phyloP scores from a whole-genome alignment of 768 basidiomycete species.

The Psilocybe azurescens region DNA sequence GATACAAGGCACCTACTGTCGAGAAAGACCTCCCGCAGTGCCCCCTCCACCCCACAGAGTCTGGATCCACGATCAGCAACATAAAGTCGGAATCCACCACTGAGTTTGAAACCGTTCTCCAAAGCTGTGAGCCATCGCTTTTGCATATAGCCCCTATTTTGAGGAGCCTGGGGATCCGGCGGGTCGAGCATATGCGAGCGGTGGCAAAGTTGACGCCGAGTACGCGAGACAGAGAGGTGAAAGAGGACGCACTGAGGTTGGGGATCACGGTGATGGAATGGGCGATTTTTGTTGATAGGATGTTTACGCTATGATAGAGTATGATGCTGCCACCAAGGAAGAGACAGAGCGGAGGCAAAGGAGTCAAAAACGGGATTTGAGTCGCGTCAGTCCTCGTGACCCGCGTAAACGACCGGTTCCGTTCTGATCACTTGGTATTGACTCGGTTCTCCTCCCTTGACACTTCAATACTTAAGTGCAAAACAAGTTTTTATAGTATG shows the following conservation, averaged over 20 bases:
- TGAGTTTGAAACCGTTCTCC: conserved; percentile 58
- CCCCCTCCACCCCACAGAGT: conserved; percentile 43
- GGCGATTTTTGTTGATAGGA: conserved; percentile 75
- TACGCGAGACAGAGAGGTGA: conserved; percentile 72
- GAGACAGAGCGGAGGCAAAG: neutral
- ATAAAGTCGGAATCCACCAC: conserved; percentile 40
- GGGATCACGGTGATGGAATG: conserved; percentile 79
- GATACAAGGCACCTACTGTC: conserved; percentile 27
- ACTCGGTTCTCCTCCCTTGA: neutral
- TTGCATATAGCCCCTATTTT: conserved; percentile 65
- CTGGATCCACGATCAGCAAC: conserved; percentile 48
- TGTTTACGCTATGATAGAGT: conserved; percentile 37
- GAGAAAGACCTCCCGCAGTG: conserved; percentile 32
- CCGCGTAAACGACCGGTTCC: neutral
- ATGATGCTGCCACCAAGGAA: neutral
- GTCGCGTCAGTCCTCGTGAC: neutral
- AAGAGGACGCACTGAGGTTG: conserved; percentile 68
- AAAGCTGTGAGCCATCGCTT: conserved; percentile 69
- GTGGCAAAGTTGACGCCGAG: conserved; percentile 65
- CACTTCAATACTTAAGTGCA: too few relatives aligned
- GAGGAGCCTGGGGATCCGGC: conserved; percentile 60
- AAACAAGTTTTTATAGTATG: neutral
- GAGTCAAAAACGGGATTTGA: neutral
- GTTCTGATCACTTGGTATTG: neutral
- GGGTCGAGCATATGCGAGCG: conserved; percentile 66